These are phyloP conservation scores for Pyrenophora tritici-repentis DNA, from an alignment of 2,329 filamentous ascomycete species.

Conservation along the genomic window DNA sequence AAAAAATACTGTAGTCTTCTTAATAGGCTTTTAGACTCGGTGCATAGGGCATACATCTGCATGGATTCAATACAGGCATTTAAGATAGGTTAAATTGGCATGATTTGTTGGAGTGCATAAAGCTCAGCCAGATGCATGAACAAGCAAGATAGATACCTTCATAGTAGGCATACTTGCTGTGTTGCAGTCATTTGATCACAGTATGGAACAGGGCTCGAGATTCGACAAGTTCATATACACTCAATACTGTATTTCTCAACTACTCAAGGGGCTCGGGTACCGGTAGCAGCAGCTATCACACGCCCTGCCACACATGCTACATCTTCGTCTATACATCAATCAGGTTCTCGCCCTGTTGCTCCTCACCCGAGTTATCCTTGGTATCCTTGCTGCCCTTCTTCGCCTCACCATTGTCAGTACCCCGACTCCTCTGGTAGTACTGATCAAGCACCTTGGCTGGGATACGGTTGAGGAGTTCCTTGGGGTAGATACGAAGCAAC, in stretches of 20 bases:
- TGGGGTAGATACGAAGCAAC: conserved; percentile 93
- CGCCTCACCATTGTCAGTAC: conserved; percentile 43
- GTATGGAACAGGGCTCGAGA: not conserved
- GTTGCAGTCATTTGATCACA: not conserved
- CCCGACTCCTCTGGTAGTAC: conserved; percentile 55
- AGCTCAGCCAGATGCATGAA: too few species aligned
- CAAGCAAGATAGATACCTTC: too few species aligned
- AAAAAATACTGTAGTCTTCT: too few species aligned
- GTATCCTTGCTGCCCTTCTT: conserved; percentile 49
- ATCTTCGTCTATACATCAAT: conserved; percentile 43
- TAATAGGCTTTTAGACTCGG: too few species aligned
- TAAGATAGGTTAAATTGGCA: too few species aligned
- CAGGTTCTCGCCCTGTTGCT: conserved; percentile 44
- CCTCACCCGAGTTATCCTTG: conserved; percentile 49
- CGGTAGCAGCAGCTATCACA: conserved; percentile 5
- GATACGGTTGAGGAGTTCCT: conserved; percentile 91
- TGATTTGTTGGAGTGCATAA: too few species aligned
- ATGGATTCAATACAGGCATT: too few species aligned
- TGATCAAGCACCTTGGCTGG: conserved; percentile 59
- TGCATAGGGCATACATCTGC: too few species aligned
- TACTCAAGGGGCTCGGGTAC: conserved; percentile 19
- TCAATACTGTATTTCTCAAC: conserved; percentile 22
- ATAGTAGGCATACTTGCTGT: too few species aligned
- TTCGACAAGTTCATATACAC: conserved; percentile 26
- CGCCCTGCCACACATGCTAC: conserved; percentile 4